Base-by-base conservation (phyloP, 768 basidiomycete species). In the Crassisporium funariophilum region DNA sequence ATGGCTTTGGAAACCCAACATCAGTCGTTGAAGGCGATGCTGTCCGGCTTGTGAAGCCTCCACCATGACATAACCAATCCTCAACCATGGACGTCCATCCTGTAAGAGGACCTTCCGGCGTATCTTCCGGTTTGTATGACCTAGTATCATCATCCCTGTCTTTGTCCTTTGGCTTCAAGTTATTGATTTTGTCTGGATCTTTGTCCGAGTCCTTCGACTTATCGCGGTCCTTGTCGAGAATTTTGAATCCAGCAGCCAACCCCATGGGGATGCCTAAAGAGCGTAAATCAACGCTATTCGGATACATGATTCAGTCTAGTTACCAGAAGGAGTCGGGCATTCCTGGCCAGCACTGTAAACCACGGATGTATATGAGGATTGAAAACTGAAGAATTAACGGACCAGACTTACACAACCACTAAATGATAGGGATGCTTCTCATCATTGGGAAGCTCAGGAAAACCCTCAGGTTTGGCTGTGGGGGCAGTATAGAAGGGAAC, bases 251-350 rank as follows among this genome's bases (percentile, higher is more conserved):
- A 16, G 88, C 88, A 29, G 84, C 85, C 6, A 91, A 67, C 10
- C 84, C 88, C 79, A 84, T 82, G 4, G 88, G 88, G 35, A 90
- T 83, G 16, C 88, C 86, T 86, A n/a, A n/a, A n/a, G n/a, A n/a
- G n/a, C n/a, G n/a, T n/a, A n/a, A n/a, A n/a, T n/a, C n/a, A n/a
- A n/a, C n/a, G n/a, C n/a, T n/a, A n/a, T n/a, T n/a, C n/a, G n/a
- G n/a, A n/a, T n/a, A n/a, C n/a, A n/a, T n/a, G n/a, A 15, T 11
- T 16, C 38, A 5, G 29, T 31, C n/a, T 13, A 57, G 52, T 36
- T 49, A 83, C 86, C 87, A n/a, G 82, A 85, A 23, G 78, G 69
- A n/a, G 84, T 87, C 5, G 88, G 88, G 58, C 88, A 91, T 72
- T 91, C 88, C 61, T 91, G 88, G 20, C 88, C 88, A 23, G 73